A percentile compares a stretch with the other conserved stretches of the same genome.
Evolutionary conservation across 768 basidiomycete genomes (phyloP).

Genomic region (Inosperma sp.): DNA sequence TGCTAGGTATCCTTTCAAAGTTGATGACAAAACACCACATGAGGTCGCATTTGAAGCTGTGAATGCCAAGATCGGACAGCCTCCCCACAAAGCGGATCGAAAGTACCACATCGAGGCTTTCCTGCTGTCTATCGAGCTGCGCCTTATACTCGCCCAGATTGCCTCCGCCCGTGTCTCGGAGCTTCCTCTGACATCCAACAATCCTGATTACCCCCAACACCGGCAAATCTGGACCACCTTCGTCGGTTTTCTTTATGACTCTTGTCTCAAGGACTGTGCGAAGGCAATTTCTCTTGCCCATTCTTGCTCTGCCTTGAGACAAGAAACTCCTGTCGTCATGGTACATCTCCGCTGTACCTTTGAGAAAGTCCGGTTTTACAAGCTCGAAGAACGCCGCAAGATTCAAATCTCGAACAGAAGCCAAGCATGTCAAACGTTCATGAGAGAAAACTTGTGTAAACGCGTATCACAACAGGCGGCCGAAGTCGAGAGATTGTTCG

Average conservation of each 20-base stretch:
- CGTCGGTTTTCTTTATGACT: constrained; percentile 40
- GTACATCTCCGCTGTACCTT: constrained; percentile 42
- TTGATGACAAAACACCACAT: constrained; percentile 38
- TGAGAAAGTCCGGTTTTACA: constrained; percentile 43
- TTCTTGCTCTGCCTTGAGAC: constrained; percentile 48
- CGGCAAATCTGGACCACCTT: constrained; percentile 42
- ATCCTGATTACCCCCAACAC: constrained; percentile 22
- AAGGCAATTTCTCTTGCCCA: constrained; percentile 45
- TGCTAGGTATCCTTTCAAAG: constrained; percentile 26
- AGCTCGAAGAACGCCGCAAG: constrained; percentile 1
- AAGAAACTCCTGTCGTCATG: constrained; percentile 43
- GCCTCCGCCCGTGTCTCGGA: constrained; percentile 15
- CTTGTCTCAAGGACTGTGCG: constrained; percentile 46
- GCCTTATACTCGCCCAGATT: constrained; percentile 41
- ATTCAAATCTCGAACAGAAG: constrained; percentile 15
- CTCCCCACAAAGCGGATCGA: constrained; percentile 53
- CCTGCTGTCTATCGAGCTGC: constrained; percentile 48
- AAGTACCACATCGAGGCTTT: constrained; percentile 59
- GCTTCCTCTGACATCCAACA: neutral
- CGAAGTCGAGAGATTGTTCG: constrained; percentile 1
- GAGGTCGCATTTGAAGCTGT: constrained; percentile 47
- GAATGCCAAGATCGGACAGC: constrained; percentile 48
- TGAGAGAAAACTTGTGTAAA: constrained; percentile 1
- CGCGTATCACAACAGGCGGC: neutral
- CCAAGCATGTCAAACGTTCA: neutral